phyloP scores from a whole-genome alignment of 2,329 filamentous ascomycete genomes.

The Curvularia eragrostidis region DNA sequence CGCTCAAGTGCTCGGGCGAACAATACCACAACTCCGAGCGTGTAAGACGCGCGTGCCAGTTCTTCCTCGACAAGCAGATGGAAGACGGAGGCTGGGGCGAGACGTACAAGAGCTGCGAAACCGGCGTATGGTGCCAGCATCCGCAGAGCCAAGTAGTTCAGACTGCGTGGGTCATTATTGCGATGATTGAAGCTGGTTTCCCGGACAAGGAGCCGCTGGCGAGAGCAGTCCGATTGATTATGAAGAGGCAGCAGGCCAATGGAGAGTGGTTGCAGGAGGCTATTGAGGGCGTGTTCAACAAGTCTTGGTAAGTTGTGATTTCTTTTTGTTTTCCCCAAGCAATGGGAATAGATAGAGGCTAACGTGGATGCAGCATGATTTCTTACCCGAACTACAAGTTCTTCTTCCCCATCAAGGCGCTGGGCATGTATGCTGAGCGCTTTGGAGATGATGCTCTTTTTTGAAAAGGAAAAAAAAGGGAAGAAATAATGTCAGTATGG shows the following conservation, averaged over 20 bases:
- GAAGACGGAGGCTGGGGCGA: slow-evolving; percentile 96
- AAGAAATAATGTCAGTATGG: background rate
- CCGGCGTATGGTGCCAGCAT: slow-evolving; percentile 76
- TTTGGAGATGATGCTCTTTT: slow-evolving; percentile 40
- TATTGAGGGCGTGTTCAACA: slow-evolving; percentile 98
- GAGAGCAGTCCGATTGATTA: slow-evolving; percentile 79
- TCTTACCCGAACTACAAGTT: slow-evolving; percentile 99
- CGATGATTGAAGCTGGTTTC: slow-evolving; percentile 81
- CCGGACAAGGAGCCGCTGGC: slow-evolving; percentile 75
- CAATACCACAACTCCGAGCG: slow-evolving; percentile 75
- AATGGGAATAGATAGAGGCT: slow-evolving; percentile 7
- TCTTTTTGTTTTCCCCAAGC: background rate
- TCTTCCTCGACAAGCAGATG: slow-evolving; percentile 83
- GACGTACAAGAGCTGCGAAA: slow-evolving; percentile 86
- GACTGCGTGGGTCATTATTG: slow-evolving; percentile 89
- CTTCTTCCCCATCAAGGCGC: slow-evolving; percentile 89
- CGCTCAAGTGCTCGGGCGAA: slow-evolving; percentile 80
- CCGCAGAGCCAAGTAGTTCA: slow-evolving; percentile 87
- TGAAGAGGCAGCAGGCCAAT: slow-evolving; percentile 82
- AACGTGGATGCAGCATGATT: slow-evolving; percentile 73
- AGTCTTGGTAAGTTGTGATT: slow-evolving; percentile 74
- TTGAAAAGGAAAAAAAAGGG: background rate
- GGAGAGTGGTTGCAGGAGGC: slow-evolving; percentile 95
- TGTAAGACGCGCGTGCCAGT: slow-evolving; percentile 79
- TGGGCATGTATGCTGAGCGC: slow-evolving; percentile 79